Conservation (phyloP, 2,329 filamentous ascomycete genomes). For the Arthrobotrys entomopaga region DNA sequence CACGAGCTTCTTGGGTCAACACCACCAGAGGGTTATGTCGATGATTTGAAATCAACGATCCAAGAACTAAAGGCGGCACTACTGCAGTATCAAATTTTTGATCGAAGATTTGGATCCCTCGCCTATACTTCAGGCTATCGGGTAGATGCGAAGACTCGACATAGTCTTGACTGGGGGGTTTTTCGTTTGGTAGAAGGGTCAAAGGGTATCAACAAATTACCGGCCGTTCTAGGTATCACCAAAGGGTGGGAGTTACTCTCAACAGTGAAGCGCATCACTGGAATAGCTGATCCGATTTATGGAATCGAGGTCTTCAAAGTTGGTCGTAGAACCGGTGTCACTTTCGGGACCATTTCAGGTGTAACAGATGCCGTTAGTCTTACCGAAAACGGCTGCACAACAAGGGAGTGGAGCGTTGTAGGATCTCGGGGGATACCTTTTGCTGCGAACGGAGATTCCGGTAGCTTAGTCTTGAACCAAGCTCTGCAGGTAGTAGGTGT, state of each 20-base stretch:
- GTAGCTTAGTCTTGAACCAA: slow-evolving; percentile 29
- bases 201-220: slow-evolving; percentile 1
- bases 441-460: slow-evolving; percentile 21
- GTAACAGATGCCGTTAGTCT: slow-evolving; percentile 12
- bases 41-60: background rate
- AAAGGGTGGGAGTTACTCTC: slow-evolving; percentile 3
- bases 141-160: slow-evolving; percentile 3
- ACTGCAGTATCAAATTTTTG: slow-evolving; percentile 5
- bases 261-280: background rate
- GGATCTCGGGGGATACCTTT: slow-evolving; percentile 8
- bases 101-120: slow-evolving; percentile 10
- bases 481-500: slow-evolving; percentile 27
- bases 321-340: slow-evolving; percentile 18
- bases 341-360: slow-evolving; percentile 18
- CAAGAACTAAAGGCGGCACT: background rate
- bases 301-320: slow-evolving; percentile 20
- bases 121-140: slow-evolving; percentile 26
- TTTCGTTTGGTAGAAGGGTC: slow-evolving; percentile 15
- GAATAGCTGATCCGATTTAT: slow-evolving; percentile 31
- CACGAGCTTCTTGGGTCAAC: background rate
- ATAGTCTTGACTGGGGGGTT: slow-evolving; percentile 26
- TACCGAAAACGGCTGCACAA: slow-evolving; percentile 12
- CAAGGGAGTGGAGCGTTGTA: slow-evolving; percentile 17
- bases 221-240: background rate
- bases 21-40: background rate